phyloP scores from a whole-genome alignment of 495 filamentous ascomycete genomes.

The Paragyromitra xinjiangensis region DNA sequence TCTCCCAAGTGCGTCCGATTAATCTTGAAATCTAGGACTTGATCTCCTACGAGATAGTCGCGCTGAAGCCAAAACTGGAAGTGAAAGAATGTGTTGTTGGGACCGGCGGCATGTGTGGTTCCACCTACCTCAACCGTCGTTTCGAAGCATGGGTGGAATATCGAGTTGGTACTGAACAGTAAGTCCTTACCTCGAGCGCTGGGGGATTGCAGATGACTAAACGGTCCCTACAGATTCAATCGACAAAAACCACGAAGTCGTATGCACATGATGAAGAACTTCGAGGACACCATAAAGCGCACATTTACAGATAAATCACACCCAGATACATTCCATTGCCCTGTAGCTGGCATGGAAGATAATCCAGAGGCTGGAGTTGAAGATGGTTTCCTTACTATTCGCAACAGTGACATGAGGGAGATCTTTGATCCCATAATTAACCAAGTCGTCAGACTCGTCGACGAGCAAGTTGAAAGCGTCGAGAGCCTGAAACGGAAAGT shows the following conservation, averaged over 20 bases:
- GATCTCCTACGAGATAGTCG: slow-evolving; percentile 64
- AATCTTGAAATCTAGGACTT: slow-evolving; percentile 24
- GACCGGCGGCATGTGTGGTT: slow-evolving; percentile 71
- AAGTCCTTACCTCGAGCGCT: slow-evolving; percentile 16
- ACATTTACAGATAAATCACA: slow-evolving; percentile 78
- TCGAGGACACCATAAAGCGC: slow-evolving; percentile 71
- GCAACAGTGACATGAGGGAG: slow-evolving; percentile 66
- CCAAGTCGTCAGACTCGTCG: slow-evolving; percentile 70
- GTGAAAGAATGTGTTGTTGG: slow-evolving; percentile 73
- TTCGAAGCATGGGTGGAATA: slow-evolving; percentile 72
- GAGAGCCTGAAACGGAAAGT: slow-evolving; percentile 30
- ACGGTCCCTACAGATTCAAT: slow-evolving; percentile 55
- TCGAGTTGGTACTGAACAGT: slow-evolving; percentile 62
- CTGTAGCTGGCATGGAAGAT: slow-evolving; percentile 73
- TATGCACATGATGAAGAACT: slow-evolving; percentile 74
- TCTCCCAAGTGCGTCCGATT: background rate
- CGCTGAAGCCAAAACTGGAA: slow-evolving; percentile 61
- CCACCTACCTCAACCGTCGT: slow-evolving; percentile 72
- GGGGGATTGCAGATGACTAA: background rate
- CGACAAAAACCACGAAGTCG: slow-evolving; percentile 68
- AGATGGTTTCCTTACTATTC: slow-evolving; percentile 70
- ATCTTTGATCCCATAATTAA: slow-evolving; percentile 74
- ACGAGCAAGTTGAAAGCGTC: slow-evolving; percentile 68
- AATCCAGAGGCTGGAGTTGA: slow-evolving; percentile 69
- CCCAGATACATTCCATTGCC: slow-evolving; percentile 71